phyloP scores from a whole-genome alignment of 805 yeast genomes.

The Starmerella roubikii region DNA sequence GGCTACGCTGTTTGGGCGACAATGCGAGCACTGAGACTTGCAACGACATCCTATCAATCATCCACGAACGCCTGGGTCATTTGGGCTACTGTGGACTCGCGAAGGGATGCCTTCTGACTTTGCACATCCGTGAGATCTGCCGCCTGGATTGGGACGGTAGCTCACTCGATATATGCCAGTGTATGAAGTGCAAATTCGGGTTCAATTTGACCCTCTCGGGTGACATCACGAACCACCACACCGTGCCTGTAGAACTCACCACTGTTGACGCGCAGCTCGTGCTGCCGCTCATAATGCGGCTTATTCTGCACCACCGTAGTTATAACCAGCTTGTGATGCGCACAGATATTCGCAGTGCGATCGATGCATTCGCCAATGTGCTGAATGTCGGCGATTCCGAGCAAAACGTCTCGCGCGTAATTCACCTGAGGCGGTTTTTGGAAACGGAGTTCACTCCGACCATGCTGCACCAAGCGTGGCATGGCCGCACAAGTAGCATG shows the following conservation, averaged over 20 bases:
- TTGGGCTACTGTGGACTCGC: conserved; percentile 56
- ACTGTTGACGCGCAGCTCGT: conserved; percentile 30
- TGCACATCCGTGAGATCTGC: conserved; percentile 43
- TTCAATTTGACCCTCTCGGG: conserved; percentile 39
- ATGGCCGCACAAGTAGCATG: conserved; percentile 2
- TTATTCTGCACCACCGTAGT: conserved; percentile 43
- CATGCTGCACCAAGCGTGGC: conserved; percentile 6
- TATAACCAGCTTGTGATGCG: conserved; percentile 48
- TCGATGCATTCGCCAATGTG: conserved; percentile 35
- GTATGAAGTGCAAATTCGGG: conserved; percentile 67
- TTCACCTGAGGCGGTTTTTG: conserved; percentile 10
- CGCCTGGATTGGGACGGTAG: conserved; percentile 33
- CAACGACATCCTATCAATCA: conserved; percentile 38
- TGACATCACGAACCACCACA: conserved; percentile 53
- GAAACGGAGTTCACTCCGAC: conserved; percentile 7
- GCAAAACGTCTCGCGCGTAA: not conserved
- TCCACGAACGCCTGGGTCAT: conserved; percentile 64
- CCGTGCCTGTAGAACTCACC: conserved; percentile 31
- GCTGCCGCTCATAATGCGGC: conserved; percentile 39
- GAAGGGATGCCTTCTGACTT: conserved; percentile 45
- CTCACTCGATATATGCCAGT: conserved; percentile 61
- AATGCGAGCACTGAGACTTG: conserved; percentile 17
- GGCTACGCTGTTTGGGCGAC: conserved; percentile 19
- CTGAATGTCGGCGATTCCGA: not conserved
- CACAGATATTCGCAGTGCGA: conserved; percentile 49